Base-by-base conservation (phyloP, 345 rosid genomes). In the Salix exigua region DNA sequence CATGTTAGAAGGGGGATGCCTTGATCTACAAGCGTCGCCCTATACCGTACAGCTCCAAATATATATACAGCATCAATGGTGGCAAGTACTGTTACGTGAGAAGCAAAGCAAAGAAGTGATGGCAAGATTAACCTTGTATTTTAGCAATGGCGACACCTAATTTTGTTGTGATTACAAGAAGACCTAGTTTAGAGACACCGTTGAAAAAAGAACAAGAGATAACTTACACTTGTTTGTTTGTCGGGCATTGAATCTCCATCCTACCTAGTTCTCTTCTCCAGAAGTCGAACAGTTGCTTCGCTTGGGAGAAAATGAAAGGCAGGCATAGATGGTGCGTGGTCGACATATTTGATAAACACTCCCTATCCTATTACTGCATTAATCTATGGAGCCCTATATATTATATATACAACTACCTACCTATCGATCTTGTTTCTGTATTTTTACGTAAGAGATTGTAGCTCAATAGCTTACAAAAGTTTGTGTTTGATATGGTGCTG, bases 271-370 rank as follows among this genome's bases (percentile, higher is more conserved):
- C 17, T 46, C 4, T 16, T n/a, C 31, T 50, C 58, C 21, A 50
- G 63, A 1, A 13, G 23, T 66, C 50, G 37, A 75, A 48, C 16
- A 55, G 21, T 55, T 5, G 53, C 78, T 75, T 66, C 62, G 37
- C 73, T 55, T 26, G 37, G 78, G 60, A 38, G 73, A 68, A 71
- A 68, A 40, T 68, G 55, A 68, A 75, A 28, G 73, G 60, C 73
- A 38, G 70, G 1, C 37, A 51, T 50, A 5, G 71, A 73, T 55
- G 73, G 55, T 68, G 26, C n/a, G 14, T 4, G 67, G 74, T 60
- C 73, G 60, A 33, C 35, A 21, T 74, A 71, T 61, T 28, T 28
- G 68, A 69, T 19, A 6, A 33, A 0, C 48, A 75, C 71, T 74
- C 50, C 35, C 10, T 1, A n/a, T 58, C 62, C 16, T 3, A 55